A percentile compares a stretch with the other conserved stretches of the same genome.
phyloP scores from a whole-genome alignment of 371 early-diverging fungal species.

The Circinella minor region DNA sequence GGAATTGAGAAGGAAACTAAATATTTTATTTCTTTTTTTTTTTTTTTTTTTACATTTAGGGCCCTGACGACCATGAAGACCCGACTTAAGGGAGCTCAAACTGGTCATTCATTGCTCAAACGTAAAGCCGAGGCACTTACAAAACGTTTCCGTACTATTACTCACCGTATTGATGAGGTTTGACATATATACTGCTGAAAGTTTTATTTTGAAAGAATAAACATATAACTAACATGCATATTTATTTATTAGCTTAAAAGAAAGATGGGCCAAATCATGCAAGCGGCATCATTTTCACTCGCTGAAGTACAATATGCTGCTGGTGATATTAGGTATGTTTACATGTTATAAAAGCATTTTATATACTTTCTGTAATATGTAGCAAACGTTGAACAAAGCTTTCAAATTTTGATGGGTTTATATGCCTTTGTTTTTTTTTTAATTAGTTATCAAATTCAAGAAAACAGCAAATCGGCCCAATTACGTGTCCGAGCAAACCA shows the following conservation, averaged over 20 bases:
- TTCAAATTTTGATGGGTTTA: background rate
- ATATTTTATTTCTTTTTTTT: background rate
- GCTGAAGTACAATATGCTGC: slow-evolving; percentile 98
- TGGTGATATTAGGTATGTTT: slow-evolving; percentile 89
- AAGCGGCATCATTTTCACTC: slow-evolving; percentile 96
- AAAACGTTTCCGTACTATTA: slow-evolving; percentile 93
- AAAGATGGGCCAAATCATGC: slow-evolving; percentile 96
- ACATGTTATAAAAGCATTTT: background rate
- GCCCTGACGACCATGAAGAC: slow-evolving; percentile 93
- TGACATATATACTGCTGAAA: background rate
- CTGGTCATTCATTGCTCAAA: slow-evolving; percentile 97
- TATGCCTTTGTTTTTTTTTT: background rate
- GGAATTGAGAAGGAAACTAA: no score
- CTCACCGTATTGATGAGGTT: slow-evolving; percentile 93
- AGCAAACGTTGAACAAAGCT: no score
- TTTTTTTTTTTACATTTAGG: slow-evolving; percentile 55
- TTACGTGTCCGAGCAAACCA: slow-evolving; percentile 89
- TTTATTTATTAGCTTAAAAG: slow-evolving; percentile 20
- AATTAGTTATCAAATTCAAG: slow-evolving; percentile 90
- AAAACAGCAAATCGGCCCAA: slow-evolving; percentile 90
- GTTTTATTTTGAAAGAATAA: background rate
- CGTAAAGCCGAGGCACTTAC: slow-evolving; percentile 98
- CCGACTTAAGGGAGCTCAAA: slow-evolving; percentile 97
- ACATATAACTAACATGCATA: slow-evolving; percentile 1
- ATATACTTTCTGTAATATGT: no score